Conservation (phyloP, 805 yeast genomes). For the Myxozyma mucilagina region DNA sequence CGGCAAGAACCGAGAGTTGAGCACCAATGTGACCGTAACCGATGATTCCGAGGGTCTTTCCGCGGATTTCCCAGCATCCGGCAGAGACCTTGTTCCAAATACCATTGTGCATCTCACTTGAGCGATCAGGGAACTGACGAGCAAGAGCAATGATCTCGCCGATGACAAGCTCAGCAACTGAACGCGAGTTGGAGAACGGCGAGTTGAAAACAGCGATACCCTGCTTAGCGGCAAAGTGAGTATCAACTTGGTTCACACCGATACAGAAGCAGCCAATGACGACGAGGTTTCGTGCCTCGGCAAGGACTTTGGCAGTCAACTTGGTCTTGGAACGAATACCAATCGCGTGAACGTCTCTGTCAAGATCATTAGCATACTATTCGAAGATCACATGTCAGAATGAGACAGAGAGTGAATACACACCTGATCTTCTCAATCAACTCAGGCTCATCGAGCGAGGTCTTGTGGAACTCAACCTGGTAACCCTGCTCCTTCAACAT, state of each 20-base stretch:
- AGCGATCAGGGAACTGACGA: slow-evolving; percentile 95
- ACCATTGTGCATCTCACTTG: slow-evolving; percentile 92
- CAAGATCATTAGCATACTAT: background rate
- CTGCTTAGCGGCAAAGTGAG: slow-evolving; percentile 82
- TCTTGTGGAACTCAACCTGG: slow-evolving; percentile 91
- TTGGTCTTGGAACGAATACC: slow-evolving; percentile 98
- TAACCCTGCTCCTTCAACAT: slow-evolving; percentile 88
- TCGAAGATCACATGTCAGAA: background rate
- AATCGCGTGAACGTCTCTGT: slow-evolving; percentile 81
- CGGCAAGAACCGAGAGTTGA: slow-evolving; percentile 94
- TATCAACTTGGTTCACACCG: slow-evolving; percentile 97
- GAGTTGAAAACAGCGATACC: slow-evolving; percentile 98
- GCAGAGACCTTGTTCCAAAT: slow-evolving; percentile 96
- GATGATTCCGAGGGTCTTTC: slow-evolving; percentile 93
- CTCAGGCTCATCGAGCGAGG: slow-evolving; percentile 88
- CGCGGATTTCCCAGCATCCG: slow-evolving; percentile 98
- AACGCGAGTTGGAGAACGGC: slow-evolving; percentile 96
- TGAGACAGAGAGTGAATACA: background rate
- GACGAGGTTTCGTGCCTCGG: slow-evolving; percentile 84
- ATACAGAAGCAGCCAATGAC: slow-evolving; percentile 98
- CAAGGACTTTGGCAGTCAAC: slow-evolving; percentile 73
- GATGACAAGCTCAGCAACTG: slow-evolving; percentile 96
- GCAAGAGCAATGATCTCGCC: slow-evolving; percentile 93
- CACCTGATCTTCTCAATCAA: slow-evolving; percentile 82
- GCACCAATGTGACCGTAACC: slow-evolving; percentile 99